These are phyloP conservation scores for Boletus patriciae DNA, from an alignment of 768 basidiomycete genomes.

Conservation along the genomic window DNA sequence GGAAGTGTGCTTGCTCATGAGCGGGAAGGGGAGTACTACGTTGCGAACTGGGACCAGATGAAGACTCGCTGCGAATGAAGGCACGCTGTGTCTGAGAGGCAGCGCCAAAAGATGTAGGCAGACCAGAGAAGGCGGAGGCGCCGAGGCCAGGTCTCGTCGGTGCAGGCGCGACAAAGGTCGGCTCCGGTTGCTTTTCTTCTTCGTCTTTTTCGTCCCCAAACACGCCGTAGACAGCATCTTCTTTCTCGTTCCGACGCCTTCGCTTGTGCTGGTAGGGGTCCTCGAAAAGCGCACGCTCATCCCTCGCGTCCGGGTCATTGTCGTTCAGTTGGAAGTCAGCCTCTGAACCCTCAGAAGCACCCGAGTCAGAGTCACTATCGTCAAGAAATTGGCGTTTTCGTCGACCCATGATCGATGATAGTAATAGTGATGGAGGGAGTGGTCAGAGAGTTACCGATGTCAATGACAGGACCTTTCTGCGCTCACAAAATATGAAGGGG, in stretches of 20 bases:
- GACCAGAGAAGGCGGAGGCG: slow-evolving; percentile 22
- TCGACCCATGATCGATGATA: slow-evolving; percentile 55
- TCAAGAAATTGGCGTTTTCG: slow-evolving; percentile 76
- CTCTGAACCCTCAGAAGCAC: slow-evolving; percentile 61
- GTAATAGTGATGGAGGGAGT: background rate
- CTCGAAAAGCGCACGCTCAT: slow-evolving; percentile 73
- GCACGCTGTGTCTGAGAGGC: slow-evolving; percentile 41
- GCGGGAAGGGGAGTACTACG: slow-evolving; percentile 55
- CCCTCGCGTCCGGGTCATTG: slow-evolving; percentile 60
- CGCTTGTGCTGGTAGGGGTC: slow-evolving; percentile 75
- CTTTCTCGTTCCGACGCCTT: slow-evolving; percentile 61
- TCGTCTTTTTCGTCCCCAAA: slow-evolving; percentile 57
- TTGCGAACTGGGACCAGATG: slow-evolving; percentile 42
- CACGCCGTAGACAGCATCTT: slow-evolving; percentile 74
- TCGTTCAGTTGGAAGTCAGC: slow-evolving; percentile 50
- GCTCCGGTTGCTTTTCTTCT: slow-evolving; percentile 32
- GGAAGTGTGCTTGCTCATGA: slow-evolving; percentile 78
- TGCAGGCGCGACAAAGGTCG: slow-evolving; percentile 29
- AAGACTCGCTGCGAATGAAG: slow-evolving; percentile 54
- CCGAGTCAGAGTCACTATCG: slow-evolving; percentile 71
- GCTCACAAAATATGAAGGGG: background rate
- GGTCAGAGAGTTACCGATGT: background rate
- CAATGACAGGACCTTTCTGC: slow-evolving; percentile 5
- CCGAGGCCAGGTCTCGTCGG: slow-evolving; percentile 23
- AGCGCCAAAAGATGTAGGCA: slow-evolving; percentile 43